Percentiles rank a stretch among this genome's conserved stretches.
phyloP scores from a whole-genome alignment of 805 yeast genomes.

The Myxozyma mucilagina region DNA sequence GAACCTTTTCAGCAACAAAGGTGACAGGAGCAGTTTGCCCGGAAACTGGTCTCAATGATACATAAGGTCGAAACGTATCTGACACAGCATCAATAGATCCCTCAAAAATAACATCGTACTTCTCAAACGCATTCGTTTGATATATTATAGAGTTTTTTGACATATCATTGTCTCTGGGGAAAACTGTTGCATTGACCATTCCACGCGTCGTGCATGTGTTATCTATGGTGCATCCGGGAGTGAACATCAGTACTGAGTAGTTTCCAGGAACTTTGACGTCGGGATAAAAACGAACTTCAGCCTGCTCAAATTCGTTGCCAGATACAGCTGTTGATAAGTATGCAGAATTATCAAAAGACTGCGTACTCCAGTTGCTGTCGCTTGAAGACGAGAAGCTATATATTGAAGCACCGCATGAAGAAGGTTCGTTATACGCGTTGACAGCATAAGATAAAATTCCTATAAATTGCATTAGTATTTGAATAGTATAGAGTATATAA shows the following conservation, averaged over 20 bases:
- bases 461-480: not conserved
- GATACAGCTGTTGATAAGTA: constrained; percentile 38
- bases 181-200: constrained; percentile 71
- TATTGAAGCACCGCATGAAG: constrained; percentile 52
- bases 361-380: constrained; percentile 31
- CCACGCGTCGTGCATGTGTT: constrained; percentile 71
- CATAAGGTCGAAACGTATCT: constrained; percentile 44
- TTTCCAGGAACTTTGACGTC: constrained; percentile 71
- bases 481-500: not conserved
- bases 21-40: constrained; percentile 31
- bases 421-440: constrained; percentile 62
- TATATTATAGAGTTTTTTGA: constrained; percentile 53
- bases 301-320: not conserved
- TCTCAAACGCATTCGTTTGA: constrained; percentile 77
- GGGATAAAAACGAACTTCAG: constrained; percentile 51
- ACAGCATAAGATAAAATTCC: constrained; percentile 68
- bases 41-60: constrained; percentile 48
- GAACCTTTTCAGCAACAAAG: constrained; percentile 31
- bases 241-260: constrained; percentile 69
- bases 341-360: constrained; percentile 40
- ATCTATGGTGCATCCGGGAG: constrained; percentile 83
- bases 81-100: constrained; percentile 60
- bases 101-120: constrained; percentile 73
- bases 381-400: constrained; percentile 35
- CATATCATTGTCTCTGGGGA: constrained; percentile 48